Evolutionary conservation across 352 stramenopile genomes (phyloP), one percentile per base, ranked within the genome.

Genomic region (Pythium graminicola): DNA sequence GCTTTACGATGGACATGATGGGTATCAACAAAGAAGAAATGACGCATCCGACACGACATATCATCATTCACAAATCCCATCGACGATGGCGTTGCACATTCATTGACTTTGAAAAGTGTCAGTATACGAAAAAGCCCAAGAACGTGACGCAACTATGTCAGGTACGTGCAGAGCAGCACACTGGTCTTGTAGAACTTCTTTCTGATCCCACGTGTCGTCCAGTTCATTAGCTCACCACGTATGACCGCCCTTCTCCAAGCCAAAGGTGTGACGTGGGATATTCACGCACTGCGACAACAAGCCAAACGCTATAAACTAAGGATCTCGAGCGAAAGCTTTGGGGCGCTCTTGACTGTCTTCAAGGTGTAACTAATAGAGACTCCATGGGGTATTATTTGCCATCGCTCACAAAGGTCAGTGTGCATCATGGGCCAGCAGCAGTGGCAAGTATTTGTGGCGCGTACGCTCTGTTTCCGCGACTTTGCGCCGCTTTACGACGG

Each of bases 1-100:
- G 78, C 57, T 89, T 86, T 58, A 71, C 67, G 19, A 68, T 89
- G 64, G 79, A 87, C 62, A 64, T 69, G 44, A 77, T 87, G 64
- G 65, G 74, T 6, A 73, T 87, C 39, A 89, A 87, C 62, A 89
- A 89, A 62, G 79, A 83, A 44, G 79, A 89, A 57, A 89, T 89
- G 79, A 89, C 76, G 9, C 79, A 89, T 41, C 79, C 79, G 29
- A 79, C 81, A 28, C 76, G 76, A 40, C 79, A 89, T 36, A 85
- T 89, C 20, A 74, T 89, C 49, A 48, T 89, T 20, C 57, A 73
- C 29, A 41, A 27, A 27, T 53, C 65, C 6, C 52, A 28, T 43
- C 62, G 43, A 11, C 51, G 43, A 35, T 83, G 69, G 69, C 64
- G 61, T 36, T 86, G 76, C 54, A 75, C 73, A 9, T 87, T 89